Conservation (phyloP, 768 basidiomycete genomes). For the Mycena galericulata region DNA sequence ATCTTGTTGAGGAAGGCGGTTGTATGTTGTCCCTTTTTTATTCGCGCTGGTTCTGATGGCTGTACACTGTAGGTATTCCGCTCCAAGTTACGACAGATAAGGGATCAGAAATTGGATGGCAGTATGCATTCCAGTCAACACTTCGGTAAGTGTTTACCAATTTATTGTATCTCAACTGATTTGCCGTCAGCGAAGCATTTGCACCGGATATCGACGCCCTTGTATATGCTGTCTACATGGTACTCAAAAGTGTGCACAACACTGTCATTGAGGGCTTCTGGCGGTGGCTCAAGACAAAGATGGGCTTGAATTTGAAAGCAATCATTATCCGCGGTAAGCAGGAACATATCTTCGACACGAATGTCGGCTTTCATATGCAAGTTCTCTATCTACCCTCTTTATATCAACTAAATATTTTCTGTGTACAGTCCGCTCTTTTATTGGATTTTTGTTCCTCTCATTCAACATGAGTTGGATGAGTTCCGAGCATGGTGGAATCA, state of each 20-base stretch:
- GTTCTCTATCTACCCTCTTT: slow-evolving; percentile 15
- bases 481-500: slow-evolving; percentile 36
- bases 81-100: slow-evolving; percentile 45
- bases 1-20: slow-evolving; percentile 42
- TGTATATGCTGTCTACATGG: slow-evolving; percentile 30
- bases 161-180: slow-evolving; percentile 3
- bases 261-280: slow-evolving; percentile 47
- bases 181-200: slow-evolving; percentile 31
- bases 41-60: background rate
- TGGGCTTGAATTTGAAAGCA: slow-evolving; percentile 5
- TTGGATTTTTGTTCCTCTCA: slow-evolving; percentile 34
- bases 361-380: background rate
- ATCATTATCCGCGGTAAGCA: background rate
- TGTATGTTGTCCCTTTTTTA: slow-evolving; percentile 28
- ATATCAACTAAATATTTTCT: background rate
- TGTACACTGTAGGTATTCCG: slow-evolving; percentile 36
- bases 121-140: slow-evolving; percentile 26
- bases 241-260: slow-evolving; percentile 45
- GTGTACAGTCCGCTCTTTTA: slow-evolving; percentile 20
- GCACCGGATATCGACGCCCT: slow-evolving; percentile 40
- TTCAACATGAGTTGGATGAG: slow-evolving; percentile 34
- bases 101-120: slow-evolving; percentile 47
- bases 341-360: background rate
- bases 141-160: background rate
- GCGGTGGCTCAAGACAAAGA: slow-evolving; percentile 21